Evolutionary conservation across 2,329 filamentous ascomycete species (phyloP).

Genomic region (Trichoderma guizhouense): DNA sequence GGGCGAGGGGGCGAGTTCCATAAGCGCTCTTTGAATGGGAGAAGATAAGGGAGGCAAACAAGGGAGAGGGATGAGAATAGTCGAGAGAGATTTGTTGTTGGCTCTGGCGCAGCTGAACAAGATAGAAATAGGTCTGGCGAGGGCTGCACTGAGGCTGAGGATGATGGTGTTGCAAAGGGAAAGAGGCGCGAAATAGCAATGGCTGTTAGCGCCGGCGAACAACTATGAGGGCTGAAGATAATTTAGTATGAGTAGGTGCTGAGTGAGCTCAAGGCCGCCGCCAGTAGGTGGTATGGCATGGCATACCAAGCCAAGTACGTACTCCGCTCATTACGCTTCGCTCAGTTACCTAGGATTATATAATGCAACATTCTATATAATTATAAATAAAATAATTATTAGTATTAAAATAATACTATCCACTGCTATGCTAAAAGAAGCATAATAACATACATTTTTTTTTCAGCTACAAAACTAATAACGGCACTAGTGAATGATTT

Average conservation of each 20-base stretch:
- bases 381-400: background rate
- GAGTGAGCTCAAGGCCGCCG: background rate
- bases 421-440: background rate
- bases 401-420: background rate
- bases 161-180: background rate
- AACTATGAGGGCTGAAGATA: slow-evolving; percentile 10
- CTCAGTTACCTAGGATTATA: background rate
- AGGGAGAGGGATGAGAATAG: background rate
- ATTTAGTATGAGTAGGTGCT: background rate
- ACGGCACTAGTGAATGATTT: background rate
- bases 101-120: background rate
- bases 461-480: background rate
- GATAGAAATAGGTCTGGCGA: background rate
- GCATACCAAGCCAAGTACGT: background rate
- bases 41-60: background rate
- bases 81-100: background rate
- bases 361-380: background rate
- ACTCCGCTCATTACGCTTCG: background rate
- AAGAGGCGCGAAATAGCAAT: background rate
- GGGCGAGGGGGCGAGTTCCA: slow-evolving; percentile 17
- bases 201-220: slow-evolving; percentile 1
- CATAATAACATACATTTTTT: background rate
- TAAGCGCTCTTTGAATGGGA: slow-evolving; percentile 6
- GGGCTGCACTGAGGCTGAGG: background rate
- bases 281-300: background rate